These are phyloP conservation scores for Fusarium penzigii DNA, from an alignment of 2,329 filamentous ascomycete species.

Conservation along the genomic window DNA sequence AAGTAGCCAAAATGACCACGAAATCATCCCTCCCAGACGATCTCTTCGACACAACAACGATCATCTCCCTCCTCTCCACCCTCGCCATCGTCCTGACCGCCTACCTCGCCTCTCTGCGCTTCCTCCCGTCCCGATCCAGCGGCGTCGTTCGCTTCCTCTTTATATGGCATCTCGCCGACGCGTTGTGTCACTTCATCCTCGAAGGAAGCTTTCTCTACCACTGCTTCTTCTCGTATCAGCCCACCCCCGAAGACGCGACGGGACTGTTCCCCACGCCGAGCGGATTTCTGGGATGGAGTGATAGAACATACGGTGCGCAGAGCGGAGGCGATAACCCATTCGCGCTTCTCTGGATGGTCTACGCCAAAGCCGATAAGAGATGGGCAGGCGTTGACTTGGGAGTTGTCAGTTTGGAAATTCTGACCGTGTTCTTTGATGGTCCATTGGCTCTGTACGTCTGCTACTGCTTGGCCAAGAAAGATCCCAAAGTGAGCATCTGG, in stretches of 20 bases:
- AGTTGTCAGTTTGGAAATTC: slow-evolving; percentile 64
- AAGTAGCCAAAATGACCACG: background rate
- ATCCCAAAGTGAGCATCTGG: slow-evolving; percentile 57
- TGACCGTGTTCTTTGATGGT: slow-evolving; percentile 65
- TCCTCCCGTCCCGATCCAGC: slow-evolving; percentile 51
- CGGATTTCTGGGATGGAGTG: slow-evolving; percentile 52
- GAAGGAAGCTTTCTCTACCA: slow-evolving; percentile 92
- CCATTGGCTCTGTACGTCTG: slow-evolving; percentile 61
- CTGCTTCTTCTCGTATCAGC: slow-evolving; percentile 73
- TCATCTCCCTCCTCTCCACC: slow-evolving; percentile 58
- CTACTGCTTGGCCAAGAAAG: slow-evolving; percentile 58
- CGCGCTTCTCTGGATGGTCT: slow-evolving; percentile 69
- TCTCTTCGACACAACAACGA: slow-evolving; percentile 60
- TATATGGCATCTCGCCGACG: slow-evolving; percentile 93
- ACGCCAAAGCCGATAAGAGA: slow-evolving; percentile 62
- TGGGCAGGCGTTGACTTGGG: slow-evolving; percentile 65
- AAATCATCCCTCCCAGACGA: slow-evolving; percentile 48
- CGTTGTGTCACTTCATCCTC: slow-evolving; percentile 86
- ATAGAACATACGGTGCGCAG: slow-evolving; percentile 57
- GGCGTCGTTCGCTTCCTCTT: slow-evolving; percentile 73
- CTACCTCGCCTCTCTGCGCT: slow-evolving; percentile 48
- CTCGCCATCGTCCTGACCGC: slow-evolving; percentile 52
- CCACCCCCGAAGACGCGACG: slow-evolving; percentile 30
- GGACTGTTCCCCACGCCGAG: slow-evolving; percentile 48
- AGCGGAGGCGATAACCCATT: slow-evolving; percentile 54